These are phyloP conservation scores for Penicillium sp. DNA, from an alignment of 2,329 filamentous ascomycete genomes.

Conservation along the genomic window DNA sequence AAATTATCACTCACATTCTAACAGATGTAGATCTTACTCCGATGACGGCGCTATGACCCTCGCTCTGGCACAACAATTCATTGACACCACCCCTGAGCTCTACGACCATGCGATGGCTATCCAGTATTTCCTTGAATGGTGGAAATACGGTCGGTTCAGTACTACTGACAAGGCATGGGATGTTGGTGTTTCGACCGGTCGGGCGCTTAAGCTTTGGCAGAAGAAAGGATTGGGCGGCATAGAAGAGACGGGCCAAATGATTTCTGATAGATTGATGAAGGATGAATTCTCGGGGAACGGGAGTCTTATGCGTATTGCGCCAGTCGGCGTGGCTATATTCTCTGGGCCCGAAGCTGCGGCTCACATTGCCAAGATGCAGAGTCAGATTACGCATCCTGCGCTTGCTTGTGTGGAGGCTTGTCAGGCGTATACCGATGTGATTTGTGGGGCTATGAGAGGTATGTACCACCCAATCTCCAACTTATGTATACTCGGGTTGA, in stretches of 20 bases:
- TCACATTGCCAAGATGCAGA: constrained; percentile 27
- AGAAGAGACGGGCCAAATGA: constrained; percentile 15
- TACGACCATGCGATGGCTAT: constrained; percentile 35
- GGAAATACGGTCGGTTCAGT: constrained; percentile 37
- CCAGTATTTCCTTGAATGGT: constrained; percentile 41
- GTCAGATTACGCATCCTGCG: constrained; percentile 41
- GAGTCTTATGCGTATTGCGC: constrained; percentile 45
- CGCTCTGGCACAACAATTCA: constrained; percentile 43
- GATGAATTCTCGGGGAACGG: constrained; percentile 39
- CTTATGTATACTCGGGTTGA: constrained; percentile 4
- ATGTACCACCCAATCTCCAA: background rate
- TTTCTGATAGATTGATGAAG: constrained; percentile 15
- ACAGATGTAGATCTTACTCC: constrained; percentile 35
- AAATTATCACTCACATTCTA: background rate
- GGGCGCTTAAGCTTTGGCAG: constrained; percentile 36
- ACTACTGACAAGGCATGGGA: constrained; percentile 40
- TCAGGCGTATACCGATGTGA: constrained; percentile 36
- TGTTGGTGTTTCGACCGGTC: constrained; percentile 37
- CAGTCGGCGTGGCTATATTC: constrained; percentile 36
- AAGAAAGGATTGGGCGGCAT: background rate
- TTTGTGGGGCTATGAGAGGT: constrained; percentile 32
- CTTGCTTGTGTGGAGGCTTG: constrained; percentile 42
- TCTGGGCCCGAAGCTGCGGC: constrained; percentile 23
- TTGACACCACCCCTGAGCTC: constrained; percentile 27
- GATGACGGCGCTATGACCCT: constrained; percentile 49